Evolutionary conservation across 495 filamentous ascomycete genomes (phyloP).

Genomic region (Trichoderma asperelloides): DNA sequence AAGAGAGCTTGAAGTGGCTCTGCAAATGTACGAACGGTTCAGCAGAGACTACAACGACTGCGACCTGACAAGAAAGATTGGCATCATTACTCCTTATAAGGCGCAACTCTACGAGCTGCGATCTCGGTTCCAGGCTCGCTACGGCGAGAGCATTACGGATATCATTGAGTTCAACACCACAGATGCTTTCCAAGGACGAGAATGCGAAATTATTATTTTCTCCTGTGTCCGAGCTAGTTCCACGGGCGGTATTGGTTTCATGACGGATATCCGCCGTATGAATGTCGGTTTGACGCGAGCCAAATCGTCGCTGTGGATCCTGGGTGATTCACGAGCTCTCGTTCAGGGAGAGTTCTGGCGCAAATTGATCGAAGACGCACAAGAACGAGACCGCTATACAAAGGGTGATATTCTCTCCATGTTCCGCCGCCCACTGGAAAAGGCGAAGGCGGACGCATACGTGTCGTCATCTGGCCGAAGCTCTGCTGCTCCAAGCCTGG

Average conservation of each 20-base stretch:
- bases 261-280: conserved; percentile 97
- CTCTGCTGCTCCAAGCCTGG: neutral
- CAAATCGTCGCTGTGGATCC: conserved; percentile 89
- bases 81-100: conserved; percentile 96
- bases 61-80: conserved; percentile 75
- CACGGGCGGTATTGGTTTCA: conserved; percentile 90
- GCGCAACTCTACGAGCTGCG: conserved; percentile 79
- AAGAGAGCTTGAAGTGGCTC: conserved; percentile 74
- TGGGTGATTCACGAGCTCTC: conserved; percentile 81
- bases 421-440: conserved; percentile 28
- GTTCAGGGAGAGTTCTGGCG: conserved; percentile 85
- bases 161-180: conserved; percentile 95
- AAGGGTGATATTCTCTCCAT: conserved; percentile 50
- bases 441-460: conserved; percentile 11
- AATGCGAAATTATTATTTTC: conserved; percentile 97
- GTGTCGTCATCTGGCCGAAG: conserved; percentile 3
- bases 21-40: conserved; percentile 73
- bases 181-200: conserved; percentile 93
- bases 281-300: conserved; percentile 96
- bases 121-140: conserved; percentile 55
- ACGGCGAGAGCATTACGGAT: conserved; percentile 65
- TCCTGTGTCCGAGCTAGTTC: conserved; percentile 89
- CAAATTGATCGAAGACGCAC: conserved; percentile 72
- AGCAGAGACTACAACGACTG: conserved; percentile 56
- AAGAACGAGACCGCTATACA: conserved; percentile 63